A percentile compares a stretch with the other conserved stretches of the same genome.
Conservation (phyloP, 2,329 filamentous ascomycete species). For the Grosmannia serpens region DNA sequence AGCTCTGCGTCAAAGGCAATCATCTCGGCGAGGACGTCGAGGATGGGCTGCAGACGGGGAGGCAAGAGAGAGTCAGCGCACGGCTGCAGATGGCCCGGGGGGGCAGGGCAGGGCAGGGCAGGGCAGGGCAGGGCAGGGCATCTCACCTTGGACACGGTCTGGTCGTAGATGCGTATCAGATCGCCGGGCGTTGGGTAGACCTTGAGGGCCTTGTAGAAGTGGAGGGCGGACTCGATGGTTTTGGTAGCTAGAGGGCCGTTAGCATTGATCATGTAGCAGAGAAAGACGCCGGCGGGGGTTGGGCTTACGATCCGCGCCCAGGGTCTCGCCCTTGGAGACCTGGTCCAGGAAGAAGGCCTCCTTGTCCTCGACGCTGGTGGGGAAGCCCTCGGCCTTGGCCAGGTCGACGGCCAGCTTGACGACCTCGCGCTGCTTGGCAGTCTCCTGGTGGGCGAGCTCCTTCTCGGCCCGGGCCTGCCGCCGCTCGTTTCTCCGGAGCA, state of each 20-base stretch:
- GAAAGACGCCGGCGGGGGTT: neutral
- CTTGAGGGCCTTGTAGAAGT: slow-evolving; percentile 98
- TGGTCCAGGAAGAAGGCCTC: slow-evolving; percentile 96
- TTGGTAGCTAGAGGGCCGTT: slow-evolving; percentile 41
- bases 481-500: slow-evolving; percentile 64
- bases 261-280: neutral
- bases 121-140: neutral
- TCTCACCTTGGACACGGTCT: slow-evolving; percentile 85
- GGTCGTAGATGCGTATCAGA: slow-evolving; percentile 94
- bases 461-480: slow-evolving; percentile 59
- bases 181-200: slow-evolving; percentile 92
- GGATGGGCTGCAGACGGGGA: slow-evolving; percentile 51
- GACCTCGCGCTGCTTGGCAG: slow-evolving; percentile 55
- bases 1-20: slow-evolving; percentile 33
- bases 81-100: neutral
- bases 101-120: neutral
- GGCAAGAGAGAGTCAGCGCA: neutral
- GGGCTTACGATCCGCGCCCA: slow-evolving; percentile 68
- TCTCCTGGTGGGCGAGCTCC: slow-evolving; percentile 56
- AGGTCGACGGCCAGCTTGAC: slow-evolving; percentile 68
- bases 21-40: slow-evolving; percentile 96
- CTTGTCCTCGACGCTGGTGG: slow-evolving; percentile 78
- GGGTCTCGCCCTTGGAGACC: slow-evolving; percentile 75
- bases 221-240: slow-evolving; percentile 73
- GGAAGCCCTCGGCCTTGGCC: slow-evolving; percentile 86